Evolutionary conservation across 768 basidiomycete species (phyloP), one percentile per base, ranked within the genome.

Genomic region (Tremella yokohamensis): DNA sequence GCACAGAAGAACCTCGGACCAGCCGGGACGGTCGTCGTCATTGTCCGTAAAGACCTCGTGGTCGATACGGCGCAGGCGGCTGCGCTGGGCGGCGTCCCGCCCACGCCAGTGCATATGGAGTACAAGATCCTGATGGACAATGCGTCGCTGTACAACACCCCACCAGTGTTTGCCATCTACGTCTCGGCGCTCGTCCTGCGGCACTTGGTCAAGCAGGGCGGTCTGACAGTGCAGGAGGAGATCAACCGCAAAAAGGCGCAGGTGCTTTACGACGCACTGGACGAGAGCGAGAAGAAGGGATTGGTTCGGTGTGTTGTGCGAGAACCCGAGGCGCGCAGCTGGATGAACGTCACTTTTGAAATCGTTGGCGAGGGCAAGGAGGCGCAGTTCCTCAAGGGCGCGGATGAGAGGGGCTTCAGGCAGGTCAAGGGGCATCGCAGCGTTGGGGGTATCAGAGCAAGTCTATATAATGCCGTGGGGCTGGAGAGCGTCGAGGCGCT

Each of bases 1-100:
- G 96, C 88, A 20, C 96, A 99, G 79, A 99, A 99, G 81, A 99
- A 99, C 76, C 79, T 98, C 51, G 93, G 94, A 8, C 96, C 96
- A 1, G 86, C 96, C 0, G 96, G 96, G 1, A 79, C 96, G 20
- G 91, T 90, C 13, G 83, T 99, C 76, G 80, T 93, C 66, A 96
- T 99, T 78, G 89, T 97, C 19, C 84, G 89, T n/a, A 84, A 94
- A 58, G 92, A 96, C 78, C 87, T 93, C 74, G 80, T 97, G 70
- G 90, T 93, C 71, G 90, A 89, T 73, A 86, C 89, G 49, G 87
- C 91, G 66, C 85, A 84, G 1, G 87, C 89, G 0, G 83, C 84
- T 13, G 80, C 79, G 69, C 80, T 88, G 56, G 89, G 90, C 38
- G 64, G 68, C 20, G 86, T 87, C 1, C 73, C 79, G 1, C 84